These are phyloP conservation scores for Tuber indicum DNA, from an alignment of 495 filamentous ascomycete genomes.

Conservation along the genomic window DNA sequence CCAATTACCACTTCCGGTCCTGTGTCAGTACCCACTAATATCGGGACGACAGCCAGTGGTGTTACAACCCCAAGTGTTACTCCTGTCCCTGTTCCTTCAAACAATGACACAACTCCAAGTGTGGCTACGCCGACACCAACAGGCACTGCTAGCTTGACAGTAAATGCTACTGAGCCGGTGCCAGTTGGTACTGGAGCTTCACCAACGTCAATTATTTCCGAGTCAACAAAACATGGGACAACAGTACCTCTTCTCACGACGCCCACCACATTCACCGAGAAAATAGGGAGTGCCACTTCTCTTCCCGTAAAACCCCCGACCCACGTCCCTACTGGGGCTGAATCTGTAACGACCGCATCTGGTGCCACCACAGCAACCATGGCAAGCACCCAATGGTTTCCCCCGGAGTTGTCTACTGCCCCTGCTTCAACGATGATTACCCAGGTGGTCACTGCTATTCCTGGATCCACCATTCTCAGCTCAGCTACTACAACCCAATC, in stretches of 20 bases:
- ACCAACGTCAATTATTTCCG: slow-evolving; percentile 7
- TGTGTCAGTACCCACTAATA: not conserved
- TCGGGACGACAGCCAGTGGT: not conserved
- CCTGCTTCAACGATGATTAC: slow-evolving; percentile 26
- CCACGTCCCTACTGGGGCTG: not conserved
- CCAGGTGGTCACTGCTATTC: slow-evolving; percentile 7
- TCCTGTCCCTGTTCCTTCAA: slow-evolving; percentile 8
- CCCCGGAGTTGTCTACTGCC: slow-evolving; percentile 34
- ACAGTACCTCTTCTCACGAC: slow-evolving; percentile 6
- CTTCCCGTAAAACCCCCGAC: slow-evolving; percentile 1
- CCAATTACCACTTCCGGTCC: slow-evolving; percentile 3
- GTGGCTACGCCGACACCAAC: not conserved
- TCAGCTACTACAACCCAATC: slow-evolving; percentile 32
- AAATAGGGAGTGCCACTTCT: slow-evolving; percentile 6
- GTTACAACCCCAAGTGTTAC: slow-evolving; percentile 4
- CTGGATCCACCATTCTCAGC: not conserved
- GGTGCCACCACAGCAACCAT: slow-evolving; percentile 15
- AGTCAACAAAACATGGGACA: slow-evolving; percentile 33
- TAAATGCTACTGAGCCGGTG: slow-evolving; percentile 16
- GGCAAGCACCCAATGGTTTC: slow-evolving; percentile 35
- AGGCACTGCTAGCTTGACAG: slow-evolving; percentile 6
- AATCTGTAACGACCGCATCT: slow-evolving; percentile 8
- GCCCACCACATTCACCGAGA: slow-evolving; percentile 1
- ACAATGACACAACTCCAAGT: slow-evolving; percentile 6
- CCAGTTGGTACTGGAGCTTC: slow-evolving; percentile 23